Conservation (phyloP, 2,329 filamentous ascomycete species). For the Exophiala mesophila region DNA sequence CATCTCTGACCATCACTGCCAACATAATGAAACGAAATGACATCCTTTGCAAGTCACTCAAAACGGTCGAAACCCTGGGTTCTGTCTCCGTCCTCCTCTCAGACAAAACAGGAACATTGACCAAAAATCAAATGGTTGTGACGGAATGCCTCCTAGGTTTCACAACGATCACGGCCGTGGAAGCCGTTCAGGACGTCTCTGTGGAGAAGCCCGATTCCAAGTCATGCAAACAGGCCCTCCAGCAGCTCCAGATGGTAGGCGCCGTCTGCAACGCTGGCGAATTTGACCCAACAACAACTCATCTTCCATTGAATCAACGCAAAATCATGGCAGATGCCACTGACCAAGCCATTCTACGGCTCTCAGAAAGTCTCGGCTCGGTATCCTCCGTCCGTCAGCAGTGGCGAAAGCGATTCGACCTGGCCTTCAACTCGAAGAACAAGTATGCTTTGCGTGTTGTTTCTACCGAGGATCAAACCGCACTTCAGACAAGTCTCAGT, state of each 20-base stretch:
- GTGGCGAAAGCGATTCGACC: constrained; percentile 63
- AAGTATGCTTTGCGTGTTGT: constrained; percentile 72
- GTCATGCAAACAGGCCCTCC: constrained; percentile 39
- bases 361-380: constrained; percentile 61
- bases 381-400: constrained; percentile 56
- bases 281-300: constrained; percentile 62
- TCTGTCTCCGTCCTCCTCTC: constrained; percentile 69
- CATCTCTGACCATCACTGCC: constrained; percentile 68
- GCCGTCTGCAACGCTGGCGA: constrained; percentile 71
- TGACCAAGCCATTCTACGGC: constrained; percentile 67
- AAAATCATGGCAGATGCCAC: constrained; percentile 71
- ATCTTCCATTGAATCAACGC: constrained; percentile 56
- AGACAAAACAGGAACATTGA: constrained; percentile 63
- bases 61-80: constrained; percentile 71
- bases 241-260: constrained; percentile 57
- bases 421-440: constrained; percentile 77
- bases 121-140: constrained; percentile 66
- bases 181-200: constrained; percentile 44
- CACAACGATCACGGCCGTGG: constrained; percentile 48
- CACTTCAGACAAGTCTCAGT: constrained; percentile 28
- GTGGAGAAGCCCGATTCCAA: constrained; percentile 24
- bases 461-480: constrained; percentile 29
- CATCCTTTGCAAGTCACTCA: constrained; percentile 73
- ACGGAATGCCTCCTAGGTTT: constrained; percentile 61
- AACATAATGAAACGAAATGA: constrained; percentile 73